Evolutionary conservation across 1,284 basidiomycete species (phyloP).

Genomic region (Heterobasidion occidentale): DNA sequence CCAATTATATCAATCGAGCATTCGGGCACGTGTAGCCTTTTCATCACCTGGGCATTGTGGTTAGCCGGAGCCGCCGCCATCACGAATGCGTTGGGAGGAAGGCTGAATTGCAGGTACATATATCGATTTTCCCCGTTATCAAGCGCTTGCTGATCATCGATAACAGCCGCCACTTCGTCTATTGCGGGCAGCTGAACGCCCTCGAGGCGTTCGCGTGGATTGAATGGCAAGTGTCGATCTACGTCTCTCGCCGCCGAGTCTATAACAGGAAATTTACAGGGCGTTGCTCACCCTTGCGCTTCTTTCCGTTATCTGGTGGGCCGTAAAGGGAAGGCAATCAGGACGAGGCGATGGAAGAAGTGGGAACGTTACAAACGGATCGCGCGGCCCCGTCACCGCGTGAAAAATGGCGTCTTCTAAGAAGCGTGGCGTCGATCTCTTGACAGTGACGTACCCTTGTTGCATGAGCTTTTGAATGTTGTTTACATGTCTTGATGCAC

Average conservation of each 20-base stretch:
- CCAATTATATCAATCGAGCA: background rate
- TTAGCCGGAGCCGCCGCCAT: slow-evolving; percentile 41
- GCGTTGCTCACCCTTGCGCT: slow-evolving; percentile 7
- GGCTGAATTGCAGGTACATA: slow-evolving; percentile 23
- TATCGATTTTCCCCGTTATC: background rate
- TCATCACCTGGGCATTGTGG: slow-evolving; percentile 68
- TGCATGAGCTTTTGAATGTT: no score
- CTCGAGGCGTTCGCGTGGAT: slow-evolving; percentile 18
- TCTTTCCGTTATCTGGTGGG: background rate
- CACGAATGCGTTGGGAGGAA: slow-evolving; percentile 22
- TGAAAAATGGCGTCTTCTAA: no score
- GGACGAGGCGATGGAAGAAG: no score
- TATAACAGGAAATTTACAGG: slow-evolving; percentile 2
- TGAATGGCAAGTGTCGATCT: slow-evolving; percentile 13
- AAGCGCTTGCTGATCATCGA: background rate
- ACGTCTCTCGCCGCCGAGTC: background rate
- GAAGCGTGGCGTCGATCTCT: no score
- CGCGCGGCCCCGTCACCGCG: no score
- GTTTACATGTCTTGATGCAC: no score
- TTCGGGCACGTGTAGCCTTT: slow-evolving; percentile 30
- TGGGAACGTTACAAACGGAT: no score
- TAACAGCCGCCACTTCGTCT: slow-evolving; percentile 11
- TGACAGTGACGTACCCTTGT: no score
- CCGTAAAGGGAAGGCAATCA: no score
- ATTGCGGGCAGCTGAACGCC: slow-evolving; percentile 23